phyloP scores from a whole-genome alignment of 73 alveolate species.

The Paramecium octaurelia region DNA sequence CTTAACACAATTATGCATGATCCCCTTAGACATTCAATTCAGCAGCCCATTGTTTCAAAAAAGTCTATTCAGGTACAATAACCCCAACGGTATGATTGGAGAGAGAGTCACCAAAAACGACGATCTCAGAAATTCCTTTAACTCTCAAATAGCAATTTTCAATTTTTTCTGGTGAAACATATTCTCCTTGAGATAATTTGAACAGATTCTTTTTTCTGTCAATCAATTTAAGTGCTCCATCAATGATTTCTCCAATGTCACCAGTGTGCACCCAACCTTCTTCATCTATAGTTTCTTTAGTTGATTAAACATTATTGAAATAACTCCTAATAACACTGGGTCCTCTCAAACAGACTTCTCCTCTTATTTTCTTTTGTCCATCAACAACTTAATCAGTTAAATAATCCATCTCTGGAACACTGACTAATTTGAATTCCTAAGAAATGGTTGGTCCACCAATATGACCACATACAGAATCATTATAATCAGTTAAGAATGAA shows the following conservation, averaged over 20 bases:
- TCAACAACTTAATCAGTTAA: conserved; percentile 66
- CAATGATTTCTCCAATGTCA: conserved; percentile 79
- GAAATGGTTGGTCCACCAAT: conserved; percentile 82
- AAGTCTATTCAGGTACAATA: conserved; percentile 82
- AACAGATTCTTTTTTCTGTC: conserved; percentile 92
- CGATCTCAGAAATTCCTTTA: conserved; percentile 77
- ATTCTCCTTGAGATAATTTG: conserved; percentile 92
- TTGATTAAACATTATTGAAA: conserved; percentile 83
- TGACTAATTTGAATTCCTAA: conserved; percentile 75
- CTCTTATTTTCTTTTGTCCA: conserved; percentile 81
- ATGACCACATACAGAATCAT: conserved; percentile 78
- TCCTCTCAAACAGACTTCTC: conserved; percentile 88
- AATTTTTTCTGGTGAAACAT: conserved; percentile 95
- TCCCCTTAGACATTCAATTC: conserved; percentile 29
- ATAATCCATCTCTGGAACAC: conserved; percentile 87
- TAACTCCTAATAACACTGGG: conserved; percentile 79
- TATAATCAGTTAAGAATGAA: conserved; percentile 53
- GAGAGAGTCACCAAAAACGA: conserved; percentile 92
- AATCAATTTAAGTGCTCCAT: conserved; percentile 77
- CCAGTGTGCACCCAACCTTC: conserved; percentile 97
- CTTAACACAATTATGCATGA: conserved; percentile 54
- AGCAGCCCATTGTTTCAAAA: conserved; percentile 61
- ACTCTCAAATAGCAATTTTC: conserved; percentile 79
- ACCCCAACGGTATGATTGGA: conserved; percentile 79
- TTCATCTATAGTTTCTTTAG: conserved; percentile 81